Percentiles rank a stretch among this genome's conserved stretches.
These are phyloP conservation scores for Volvox carteri DNA, from an alignment of 163 green algal species.

Conservation along the genomic window DNA sequence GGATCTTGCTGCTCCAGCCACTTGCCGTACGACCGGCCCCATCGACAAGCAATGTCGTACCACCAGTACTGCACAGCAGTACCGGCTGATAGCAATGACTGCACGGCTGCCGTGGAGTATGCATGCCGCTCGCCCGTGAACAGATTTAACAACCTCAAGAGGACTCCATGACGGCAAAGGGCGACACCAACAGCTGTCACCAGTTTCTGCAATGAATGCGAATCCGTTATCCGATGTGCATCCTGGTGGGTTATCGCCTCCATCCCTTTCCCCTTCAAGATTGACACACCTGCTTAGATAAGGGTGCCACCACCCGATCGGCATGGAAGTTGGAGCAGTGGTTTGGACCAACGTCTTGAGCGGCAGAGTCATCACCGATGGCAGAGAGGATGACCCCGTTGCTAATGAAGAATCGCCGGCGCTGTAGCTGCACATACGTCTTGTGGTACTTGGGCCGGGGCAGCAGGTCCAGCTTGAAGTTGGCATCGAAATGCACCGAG, in stretches of 20 bases:
- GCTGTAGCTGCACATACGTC: neutral
- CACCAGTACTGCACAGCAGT: conserved; percentile 31
- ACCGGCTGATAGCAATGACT: neutral
- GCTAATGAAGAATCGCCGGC: neutral
- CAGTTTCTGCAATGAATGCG: conserved; percentile 1
- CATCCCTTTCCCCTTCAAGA: no score
- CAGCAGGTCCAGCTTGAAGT: conserved; percentile 1
- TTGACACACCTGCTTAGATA: neutral
- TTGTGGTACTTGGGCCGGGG: neutral
- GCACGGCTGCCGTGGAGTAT: conserved; percentile 8
- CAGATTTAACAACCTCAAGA: conserved; percentile 4
- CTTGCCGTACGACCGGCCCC: neutral
- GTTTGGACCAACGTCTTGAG: neutral
- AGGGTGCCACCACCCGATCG: neutral
- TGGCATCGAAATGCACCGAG: conserved; percentile 30
- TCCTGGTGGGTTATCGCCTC: no score
- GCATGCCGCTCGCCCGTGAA: conserved; percentile 13
- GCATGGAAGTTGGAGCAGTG: conserved; percentile 39
- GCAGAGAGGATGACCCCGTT: neutral
- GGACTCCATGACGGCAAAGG: conserved; percentile 15
- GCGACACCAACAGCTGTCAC: conserved; percentile 9
- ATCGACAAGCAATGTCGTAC: conserved; percentile 39
- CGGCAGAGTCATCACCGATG: neutral
- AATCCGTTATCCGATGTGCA: neutral
- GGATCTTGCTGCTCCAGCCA: neutral